These are phyloP conservation scores for Yamadazyma songkhlaensis DNA, from an alignment of 1,139 yeast species.

Conservation along the genomic window DNA sequence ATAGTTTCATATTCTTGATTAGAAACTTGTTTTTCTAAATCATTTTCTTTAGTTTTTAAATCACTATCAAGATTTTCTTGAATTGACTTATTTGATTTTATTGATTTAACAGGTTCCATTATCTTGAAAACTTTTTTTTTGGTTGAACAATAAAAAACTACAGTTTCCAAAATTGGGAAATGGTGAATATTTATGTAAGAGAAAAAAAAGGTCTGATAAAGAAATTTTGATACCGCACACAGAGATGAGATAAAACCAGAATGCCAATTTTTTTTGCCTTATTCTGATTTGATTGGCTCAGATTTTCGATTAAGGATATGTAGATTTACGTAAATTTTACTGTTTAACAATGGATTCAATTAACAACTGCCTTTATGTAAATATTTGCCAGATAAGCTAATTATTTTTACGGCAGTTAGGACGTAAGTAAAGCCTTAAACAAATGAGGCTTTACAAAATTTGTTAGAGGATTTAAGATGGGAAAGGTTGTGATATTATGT, in stretches of 20 bases:
- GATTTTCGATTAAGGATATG: not conserved
- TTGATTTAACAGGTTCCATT: constrained; percentile 14
- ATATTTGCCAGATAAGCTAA: too few species aligned
- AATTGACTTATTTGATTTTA: constrained; percentile 11
- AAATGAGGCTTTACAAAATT: not conserved
- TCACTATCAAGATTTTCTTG: constrained; percentile 5
- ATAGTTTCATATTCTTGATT: constrained; percentile 9
- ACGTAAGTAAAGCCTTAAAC: not conserved
- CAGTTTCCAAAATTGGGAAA: not conserved
- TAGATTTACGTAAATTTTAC: too few species aligned
- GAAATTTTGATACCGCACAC: not conserved
- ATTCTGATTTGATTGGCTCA: not conserved
- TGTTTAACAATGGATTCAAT: too few species aligned
- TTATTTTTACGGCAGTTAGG: too few species aligned
- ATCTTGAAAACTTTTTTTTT: not conserved
- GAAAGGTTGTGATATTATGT: too few species aligned
- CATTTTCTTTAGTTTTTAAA: not conserved
- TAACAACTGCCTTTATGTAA: too few species aligned
- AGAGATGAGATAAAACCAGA: constrained; percentile 2
- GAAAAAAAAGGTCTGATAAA: constrained; percentile 1
- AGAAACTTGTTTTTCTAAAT: constrained; percentile 7
- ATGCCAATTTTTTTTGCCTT: constrained; percentile 1
- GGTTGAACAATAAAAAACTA: constrained; percentile 1
- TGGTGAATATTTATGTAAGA: not conserved
- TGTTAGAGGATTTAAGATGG: too few species aligned